phyloP scores from a whole-genome alignment of 306 rosid genomes.

The Casuarina cunninghamiana region DNA sequence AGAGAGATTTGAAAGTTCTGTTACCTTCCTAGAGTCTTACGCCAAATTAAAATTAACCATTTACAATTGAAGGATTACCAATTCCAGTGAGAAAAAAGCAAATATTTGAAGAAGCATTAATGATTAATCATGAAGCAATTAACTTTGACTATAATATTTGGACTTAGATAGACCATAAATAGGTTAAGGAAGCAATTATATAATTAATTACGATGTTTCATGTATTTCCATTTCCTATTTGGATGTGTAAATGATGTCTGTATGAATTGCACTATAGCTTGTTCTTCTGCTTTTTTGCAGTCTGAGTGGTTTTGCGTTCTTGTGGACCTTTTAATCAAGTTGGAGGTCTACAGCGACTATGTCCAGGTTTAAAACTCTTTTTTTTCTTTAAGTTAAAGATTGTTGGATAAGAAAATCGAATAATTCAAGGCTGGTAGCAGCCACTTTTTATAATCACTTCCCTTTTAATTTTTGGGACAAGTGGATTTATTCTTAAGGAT shows the following conservation, averaged over 20 bases:
- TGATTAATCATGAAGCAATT: background rate
- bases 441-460: background rate
- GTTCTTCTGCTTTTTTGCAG: slow-evolving; percentile 40
- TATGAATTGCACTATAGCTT: slow-evolving; percentile 14
- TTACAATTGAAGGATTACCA: background rate
- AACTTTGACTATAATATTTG: background rate
- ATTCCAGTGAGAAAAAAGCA: background rate
- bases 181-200: background rate
- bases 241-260: background rate
- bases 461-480: slow-evolving; percentile 2
- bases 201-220: slow-evolving; percentile 20
- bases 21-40: background rate
- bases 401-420: background rate
- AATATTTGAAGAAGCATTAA: too few species aligned
- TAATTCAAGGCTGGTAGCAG: background rate
- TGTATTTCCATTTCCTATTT: background rate
- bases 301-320: slow-evolving; percentile 56
- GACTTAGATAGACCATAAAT: background rate
- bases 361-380: slow-evolving; percentile 57
- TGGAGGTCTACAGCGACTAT: slow-evolving; percentile 55
- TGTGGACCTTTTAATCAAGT: slow-evolving; percentile 45
- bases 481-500: slow-evolving; percentile 17
- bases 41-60: background rate
- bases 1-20: background rate
- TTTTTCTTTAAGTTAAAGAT: background rate